These are phyloP conservation scores for Ocimum tenuiflorum DNA, from an alignment of 257 asterid species.

Conservation along the genomic window DNA sequence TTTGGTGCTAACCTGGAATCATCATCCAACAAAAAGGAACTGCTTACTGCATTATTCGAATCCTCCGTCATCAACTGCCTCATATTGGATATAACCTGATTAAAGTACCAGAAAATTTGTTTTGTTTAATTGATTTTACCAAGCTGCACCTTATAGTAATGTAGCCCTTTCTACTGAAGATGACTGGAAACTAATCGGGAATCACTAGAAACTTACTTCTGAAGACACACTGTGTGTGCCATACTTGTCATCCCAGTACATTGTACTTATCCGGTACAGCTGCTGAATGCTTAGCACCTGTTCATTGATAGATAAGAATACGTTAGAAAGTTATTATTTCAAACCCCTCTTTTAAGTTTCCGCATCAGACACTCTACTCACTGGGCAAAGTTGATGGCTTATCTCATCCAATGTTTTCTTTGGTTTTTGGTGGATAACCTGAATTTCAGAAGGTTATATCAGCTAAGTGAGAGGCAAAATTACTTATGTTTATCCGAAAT, in stretches of 20 bases:
- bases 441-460: conserved; percentile 12
- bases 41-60: conserved; percentile 84
- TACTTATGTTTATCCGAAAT: conserved; percentile 3
- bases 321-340: not conserved
- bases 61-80: conserved; percentile 94
- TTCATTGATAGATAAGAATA: conserved; percentile 15
- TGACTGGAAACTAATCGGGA: conserved; percentile 33
- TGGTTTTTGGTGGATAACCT: conserved; percentile 94
- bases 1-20: conserved; percentile 72
- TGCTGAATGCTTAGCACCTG: conserved; percentile 97
- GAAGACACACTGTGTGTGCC: conserved; percentile 94
- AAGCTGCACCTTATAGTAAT: conserved; percentile 3
- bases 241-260: conserved; percentile 99
- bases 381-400: conserved; percentile 78
- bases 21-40: conserved; percentile 89
- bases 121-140: not conserved
- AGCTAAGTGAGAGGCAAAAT: not conserved
- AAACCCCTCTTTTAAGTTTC: not conserved
- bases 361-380: conserved; percentile 32
- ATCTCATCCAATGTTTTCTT: conserved; percentile 92
- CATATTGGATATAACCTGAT: conserved; percentile 90
- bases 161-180: conserved; percentile 16
- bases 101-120: conserved; percentile 6
- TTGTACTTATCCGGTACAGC: conserved; percentile 86
- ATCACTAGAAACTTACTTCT: conserved; percentile 62